Conservation (phyloP, 306 rosid genomes). For the Canavalia gladiata region DNA sequence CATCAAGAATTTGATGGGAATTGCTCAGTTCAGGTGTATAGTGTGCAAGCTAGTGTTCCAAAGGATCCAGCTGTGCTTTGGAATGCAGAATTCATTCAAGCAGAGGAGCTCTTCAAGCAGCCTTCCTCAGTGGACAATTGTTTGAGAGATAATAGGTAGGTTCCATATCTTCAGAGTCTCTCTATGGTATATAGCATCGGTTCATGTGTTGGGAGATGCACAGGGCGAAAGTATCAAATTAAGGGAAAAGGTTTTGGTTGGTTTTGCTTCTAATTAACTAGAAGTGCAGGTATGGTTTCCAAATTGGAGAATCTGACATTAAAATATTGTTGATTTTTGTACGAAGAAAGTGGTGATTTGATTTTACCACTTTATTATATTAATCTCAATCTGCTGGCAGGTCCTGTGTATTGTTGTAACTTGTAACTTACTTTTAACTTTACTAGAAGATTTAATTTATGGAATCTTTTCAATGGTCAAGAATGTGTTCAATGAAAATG, state of each 20-base stretch:
- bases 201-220: background rate
- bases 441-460: slow-evolving; percentile 22
- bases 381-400: slow-evolving; percentile 31
- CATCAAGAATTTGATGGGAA: slow-evolving; percentile 79
- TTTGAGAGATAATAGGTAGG: slow-evolving; percentile 91
- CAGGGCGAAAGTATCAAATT: slow-evolving; percentile 11
- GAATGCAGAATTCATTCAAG: slow-evolving; percentile 94
- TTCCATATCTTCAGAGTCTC: slow-evolving; percentile 27
- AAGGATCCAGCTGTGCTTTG: slow-evolving; percentile 92
- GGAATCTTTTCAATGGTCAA: background rate
- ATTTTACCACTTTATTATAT: slow-evolving; percentile 31
- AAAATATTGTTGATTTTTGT: slow-evolving; percentile 20
- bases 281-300: background rate
- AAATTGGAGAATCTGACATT: slow-evolving; percentile 19
- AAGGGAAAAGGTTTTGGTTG: background rate
- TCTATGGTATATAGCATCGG: slow-evolving; percentile 1
- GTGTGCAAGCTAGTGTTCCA: slow-evolving; percentile 93
- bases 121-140: slow-evolving; percentile 75
- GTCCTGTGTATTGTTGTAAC: background rate
- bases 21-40: slow-evolving; percentile 89
- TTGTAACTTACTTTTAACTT: background rate
- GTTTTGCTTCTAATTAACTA: slow-evolving; percentile 19
- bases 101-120: slow-evolving; percentile 91
- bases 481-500: slow-evolving; percentile 13
- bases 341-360: background rate